phyloP scores from a whole-genome alignment of 208 protist species.

The Acanthamoeba healyi region DNA sequence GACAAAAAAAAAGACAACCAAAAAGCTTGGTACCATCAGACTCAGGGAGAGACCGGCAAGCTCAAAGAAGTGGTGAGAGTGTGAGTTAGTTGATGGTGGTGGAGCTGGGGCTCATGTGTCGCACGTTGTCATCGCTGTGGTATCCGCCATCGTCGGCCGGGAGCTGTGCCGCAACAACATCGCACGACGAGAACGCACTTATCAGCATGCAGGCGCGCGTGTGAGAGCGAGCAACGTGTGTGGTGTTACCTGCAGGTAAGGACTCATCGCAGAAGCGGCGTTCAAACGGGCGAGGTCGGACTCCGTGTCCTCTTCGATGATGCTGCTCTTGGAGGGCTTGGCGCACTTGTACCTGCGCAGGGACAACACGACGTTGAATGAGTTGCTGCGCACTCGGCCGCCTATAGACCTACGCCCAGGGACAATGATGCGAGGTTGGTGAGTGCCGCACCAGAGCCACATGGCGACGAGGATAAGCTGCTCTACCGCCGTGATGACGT shows the following conservation, averaged over 20 bases:
- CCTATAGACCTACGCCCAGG: no score
- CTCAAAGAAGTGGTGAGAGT: no score
- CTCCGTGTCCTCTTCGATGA: neutral
- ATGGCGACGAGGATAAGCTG: conserved; percentile 27
- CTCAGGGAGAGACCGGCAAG: no score
- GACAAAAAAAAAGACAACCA: no score
- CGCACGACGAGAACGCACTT: no score
- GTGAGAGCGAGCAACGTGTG: no score
- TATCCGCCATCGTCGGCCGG: neutral
- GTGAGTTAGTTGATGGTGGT: neutral
- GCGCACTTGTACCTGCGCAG: conserved; percentile 43
- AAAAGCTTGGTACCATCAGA: no score
- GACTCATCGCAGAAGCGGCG: neutral
- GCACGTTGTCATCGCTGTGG: neutral
- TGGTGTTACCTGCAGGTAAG: neutral
- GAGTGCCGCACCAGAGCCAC: conserved; percentile 3
- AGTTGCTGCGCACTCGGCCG: no score
- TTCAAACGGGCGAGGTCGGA: neutral
- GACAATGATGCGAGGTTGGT: no score
- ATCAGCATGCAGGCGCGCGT: no score
- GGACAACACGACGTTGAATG: no score
- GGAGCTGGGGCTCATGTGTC: neutral
- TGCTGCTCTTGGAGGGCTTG: neutral
- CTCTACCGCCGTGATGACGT: conserved; percentile 44
- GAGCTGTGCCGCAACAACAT: no score